Conservation (phyloP, 768 basidiomycete species). For the Tulasnella sp. region DNA sequence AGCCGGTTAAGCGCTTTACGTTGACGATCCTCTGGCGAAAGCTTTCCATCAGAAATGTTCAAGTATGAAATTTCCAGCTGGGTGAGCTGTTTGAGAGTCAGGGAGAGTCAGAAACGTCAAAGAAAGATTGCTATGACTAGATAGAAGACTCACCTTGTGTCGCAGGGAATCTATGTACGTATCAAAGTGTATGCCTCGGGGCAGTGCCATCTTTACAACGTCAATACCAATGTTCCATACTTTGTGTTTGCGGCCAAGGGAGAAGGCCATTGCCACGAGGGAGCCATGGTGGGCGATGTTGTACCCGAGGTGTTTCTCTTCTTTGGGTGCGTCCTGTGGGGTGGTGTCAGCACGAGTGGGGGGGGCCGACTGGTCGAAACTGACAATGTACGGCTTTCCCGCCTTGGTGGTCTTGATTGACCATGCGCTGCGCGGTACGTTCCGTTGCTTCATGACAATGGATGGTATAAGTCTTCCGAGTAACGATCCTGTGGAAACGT, state of each 20-base stretch:
- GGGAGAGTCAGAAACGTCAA: neutral
- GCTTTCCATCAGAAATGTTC: slow-evolving; percentile 21
- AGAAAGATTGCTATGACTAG: neutral
- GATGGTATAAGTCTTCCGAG: slow-evolving; percentile 16
- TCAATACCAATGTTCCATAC: slow-evolving; percentile 78
- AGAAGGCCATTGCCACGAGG: slow-evolving; percentile 35
- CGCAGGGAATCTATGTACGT: slow-evolving; percentile 60
- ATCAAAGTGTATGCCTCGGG: slow-evolving; percentile 42
- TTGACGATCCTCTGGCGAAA: slow-evolving; percentile 34
- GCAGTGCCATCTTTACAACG: slow-evolving; percentile 52
- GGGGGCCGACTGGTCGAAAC: neutral
- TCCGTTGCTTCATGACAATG: slow-evolving; percentile 18
- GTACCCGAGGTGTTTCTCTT: slow-evolving; percentile 20
- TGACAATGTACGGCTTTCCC: slow-evolving; percentile 17
- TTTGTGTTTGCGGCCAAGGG: slow-evolving; percentile 55
- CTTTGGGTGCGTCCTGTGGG: slow-evolving; percentile 13
- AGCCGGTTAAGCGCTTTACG: slow-evolving; percentile 59
- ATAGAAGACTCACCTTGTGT: slow-evolving; percentile 47
- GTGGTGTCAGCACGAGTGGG: neutral
- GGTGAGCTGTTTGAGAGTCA: slow-evolving; percentile 30
- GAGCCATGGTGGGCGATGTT: slow-evolving; percentile 19
- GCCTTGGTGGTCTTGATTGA: slow-evolving; percentile 17
- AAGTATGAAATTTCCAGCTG: slow-evolving; percentile 43
- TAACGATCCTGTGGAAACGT: slow-evolving; percentile 10
- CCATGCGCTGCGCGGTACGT: slow-evolving; percentile 15